phyloP scores from a whole-genome alignment of 1,139 yeast species.

The Debaryomycetaceae sp. region DNA sequence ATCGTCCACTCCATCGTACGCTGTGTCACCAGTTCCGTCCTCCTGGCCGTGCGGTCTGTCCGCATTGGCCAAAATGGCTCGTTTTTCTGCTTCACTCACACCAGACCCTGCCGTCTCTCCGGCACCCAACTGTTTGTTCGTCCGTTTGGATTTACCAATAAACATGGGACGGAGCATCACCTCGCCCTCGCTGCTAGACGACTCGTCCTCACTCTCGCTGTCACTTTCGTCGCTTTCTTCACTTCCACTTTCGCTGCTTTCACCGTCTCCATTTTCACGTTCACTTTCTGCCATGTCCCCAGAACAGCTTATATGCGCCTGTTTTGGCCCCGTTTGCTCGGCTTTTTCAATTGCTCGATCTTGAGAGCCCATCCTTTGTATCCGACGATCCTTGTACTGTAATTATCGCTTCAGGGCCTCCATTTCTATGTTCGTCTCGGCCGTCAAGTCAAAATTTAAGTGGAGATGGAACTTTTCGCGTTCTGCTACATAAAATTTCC shows the following conservation, averaged over 20 bases:
- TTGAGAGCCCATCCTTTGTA: background rate
- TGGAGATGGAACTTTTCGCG: background rate
- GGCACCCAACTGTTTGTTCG: background rate
- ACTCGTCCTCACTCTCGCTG: slow-evolving; percentile 5
- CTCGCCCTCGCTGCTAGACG: slow-evolving; percentile 7
- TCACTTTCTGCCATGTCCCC: background rate
- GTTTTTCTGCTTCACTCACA: slow-evolving; percentile 3
- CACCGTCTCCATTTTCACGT: slow-evolving; percentile 1
- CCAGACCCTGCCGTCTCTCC: background rate
- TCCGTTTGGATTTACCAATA: slow-evolving; percentile 6
- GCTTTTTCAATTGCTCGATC: background rate
- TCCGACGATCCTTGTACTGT: background rate
- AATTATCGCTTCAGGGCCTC: background rate
- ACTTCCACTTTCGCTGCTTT: slow-evolving; percentile 1
- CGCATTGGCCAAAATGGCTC: slow-evolving; percentile 7
- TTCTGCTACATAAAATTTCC: background rate
- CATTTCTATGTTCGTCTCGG: background rate
- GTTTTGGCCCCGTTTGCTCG: background rate
- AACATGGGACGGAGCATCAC: slow-evolving; percentile 14
- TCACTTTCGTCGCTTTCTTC: slow-evolving; percentile 3
- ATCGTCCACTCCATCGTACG: slow-evolving; percentile 34
- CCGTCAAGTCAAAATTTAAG: background rate
- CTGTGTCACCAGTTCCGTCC: slow-evolving; percentile 4
- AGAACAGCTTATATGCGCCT: background rate
- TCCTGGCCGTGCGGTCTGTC: slow-evolving; percentile 4